Base-by-base conservation (phyloP, 1,284 basidiomycete species). In the Xanthoconium separans region DNA sequence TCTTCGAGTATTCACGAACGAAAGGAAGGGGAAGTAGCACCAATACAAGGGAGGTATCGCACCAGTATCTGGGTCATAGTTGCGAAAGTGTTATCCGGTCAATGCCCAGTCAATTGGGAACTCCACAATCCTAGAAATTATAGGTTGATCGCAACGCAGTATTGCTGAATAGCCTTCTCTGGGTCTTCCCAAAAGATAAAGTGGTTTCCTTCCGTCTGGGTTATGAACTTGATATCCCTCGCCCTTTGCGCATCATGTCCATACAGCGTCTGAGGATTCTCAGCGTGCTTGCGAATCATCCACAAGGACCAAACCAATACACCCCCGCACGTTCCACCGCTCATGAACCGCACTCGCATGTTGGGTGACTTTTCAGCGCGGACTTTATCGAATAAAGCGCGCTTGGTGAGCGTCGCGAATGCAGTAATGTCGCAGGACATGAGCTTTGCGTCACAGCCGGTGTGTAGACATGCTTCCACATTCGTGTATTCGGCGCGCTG, bases 171-270 rank as follows among this genome's bases (percentile, higher is more conserved):
- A 27, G 67, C 59, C 46, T 53, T 58, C 51, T 67, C 53, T 3
- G 68, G 65, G 13, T 68, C 54, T 0, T 68, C 65, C 66, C 68
- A 69, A 45, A 67, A 67, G 20, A 62, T 12, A 31, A 69, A 66
- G 45, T 70, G 66, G 37, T 70, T 70, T 29, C 65, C 68, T 41
- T 66, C 64, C 11, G 47, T 47, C 22, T 57, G 56, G 13, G 27
- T 36, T n/a, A 54, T 31, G 20, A 51, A 42, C 43, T 64, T 53
- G 45, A 60, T 36, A 12, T 68, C 63, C 45, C 66, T 66, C 30
- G 54, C 61, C 47, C 52, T 64, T 33, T 60, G 56, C 22, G 61
- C 65, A 13, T 46, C 54, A 1, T 36, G 34, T 20, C 59, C 65
- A 10, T 57, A 69, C 15, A 51, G 22, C 16, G 7, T 47, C 20